A percentile compares a stretch with the other conserved stretches of the same genome.
These are phyloP conservation scores for Chlamydomonas sp. DNA, from an alignment of 139 green algal genomes.

Conservation along the genomic window DNA sequence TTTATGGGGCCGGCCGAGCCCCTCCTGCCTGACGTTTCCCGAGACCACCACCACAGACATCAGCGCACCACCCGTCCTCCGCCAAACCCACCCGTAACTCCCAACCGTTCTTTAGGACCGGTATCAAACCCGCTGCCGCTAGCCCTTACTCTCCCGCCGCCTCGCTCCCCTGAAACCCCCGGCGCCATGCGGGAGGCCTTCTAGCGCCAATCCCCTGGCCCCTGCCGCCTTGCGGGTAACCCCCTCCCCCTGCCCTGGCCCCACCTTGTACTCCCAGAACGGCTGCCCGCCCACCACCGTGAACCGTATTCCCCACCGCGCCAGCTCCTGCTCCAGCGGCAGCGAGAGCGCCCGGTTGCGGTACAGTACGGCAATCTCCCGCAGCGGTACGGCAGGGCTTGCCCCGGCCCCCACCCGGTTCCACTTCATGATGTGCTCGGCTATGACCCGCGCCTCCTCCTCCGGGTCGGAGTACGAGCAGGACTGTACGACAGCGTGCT, in stretches of 20 bases:
- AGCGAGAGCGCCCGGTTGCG: slow-evolving; percentile 12
- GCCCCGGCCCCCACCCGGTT: background rate
- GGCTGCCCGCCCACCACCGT: slow-evolving; percentile 19
- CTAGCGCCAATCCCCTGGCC: too few species aligned
- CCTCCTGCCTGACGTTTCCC: too few species aligned
- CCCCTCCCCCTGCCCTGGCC: background rate
- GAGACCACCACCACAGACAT: too few species aligned
- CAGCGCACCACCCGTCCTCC: too few species aligned
- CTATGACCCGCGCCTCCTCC: background rate
- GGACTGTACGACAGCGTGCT: background rate
- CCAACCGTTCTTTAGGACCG: too few species aligned
- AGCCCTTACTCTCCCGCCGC: too few species aligned
- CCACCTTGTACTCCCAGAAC: slow-evolving; percentile 40
- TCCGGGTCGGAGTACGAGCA: background rate
- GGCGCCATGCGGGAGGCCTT: too few species aligned
- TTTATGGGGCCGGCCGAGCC: too few species aligned
- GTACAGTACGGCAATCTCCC: slow-evolving; percentile 39
- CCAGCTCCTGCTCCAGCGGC: slow-evolving; percentile 15
- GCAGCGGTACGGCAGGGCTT: background rate
- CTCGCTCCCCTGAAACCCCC: too few species aligned
- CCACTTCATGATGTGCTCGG: background rate
- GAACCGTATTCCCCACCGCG: slow-evolving; percentile 1
- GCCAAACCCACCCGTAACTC: too few species aligned
- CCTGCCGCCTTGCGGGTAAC: background rate
- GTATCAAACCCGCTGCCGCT: too few species aligned